Conservation (phyloP, 495 filamentous ascomycete species). For the Aeminium ludgeri region DNA sequence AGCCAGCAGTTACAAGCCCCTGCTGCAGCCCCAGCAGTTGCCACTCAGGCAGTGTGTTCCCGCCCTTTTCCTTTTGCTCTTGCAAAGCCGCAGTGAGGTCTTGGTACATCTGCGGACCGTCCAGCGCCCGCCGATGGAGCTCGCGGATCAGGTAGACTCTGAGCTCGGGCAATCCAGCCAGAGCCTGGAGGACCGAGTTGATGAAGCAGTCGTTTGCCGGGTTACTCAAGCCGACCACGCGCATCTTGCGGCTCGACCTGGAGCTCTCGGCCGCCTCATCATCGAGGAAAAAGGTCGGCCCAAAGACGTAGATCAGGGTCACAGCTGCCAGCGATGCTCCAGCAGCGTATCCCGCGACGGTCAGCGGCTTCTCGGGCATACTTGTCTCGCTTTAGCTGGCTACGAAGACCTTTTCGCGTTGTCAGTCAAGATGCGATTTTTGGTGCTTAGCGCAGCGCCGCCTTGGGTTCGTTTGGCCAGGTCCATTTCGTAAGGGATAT, state of each 20-base stretch:
- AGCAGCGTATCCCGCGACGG: slow-evolving; percentile 82
- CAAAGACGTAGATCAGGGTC: slow-evolving; percentile 91
- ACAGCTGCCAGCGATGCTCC: slow-evolving; percentile 93
- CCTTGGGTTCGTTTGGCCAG: too few species aligned
- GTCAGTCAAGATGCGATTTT: too few species aligned
- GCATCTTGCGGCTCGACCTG: slow-evolving; percentile 55
- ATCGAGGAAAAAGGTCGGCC: slow-evolving; percentile 86
- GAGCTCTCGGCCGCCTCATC: slow-evolving; percentile 44
- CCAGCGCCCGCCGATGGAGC: slow-evolving; percentile 60
- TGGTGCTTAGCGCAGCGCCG: too few species aligned
- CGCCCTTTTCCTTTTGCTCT: slow-evolving; percentile 27
- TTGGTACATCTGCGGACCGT: slow-evolving; percentile 55
- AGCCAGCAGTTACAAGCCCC: slow-evolving; percentile 65
- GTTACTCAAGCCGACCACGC: slow-evolving; percentile 77
- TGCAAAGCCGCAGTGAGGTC: slow-evolving; percentile 23
- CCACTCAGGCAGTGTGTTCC: slow-evolving; percentile 25
- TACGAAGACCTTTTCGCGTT: neutral
- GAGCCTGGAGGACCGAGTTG: slow-evolving; percentile 86
- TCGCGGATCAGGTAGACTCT: slow-evolving; percentile 81
- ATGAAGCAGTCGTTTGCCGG: slow-evolving; percentile 98
- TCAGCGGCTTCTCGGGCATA: slow-evolving; percentile 79
- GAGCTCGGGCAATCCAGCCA: slow-evolving; percentile 87
- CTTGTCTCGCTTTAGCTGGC: slow-evolving; percentile 3
- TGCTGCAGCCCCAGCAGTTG: slow-evolving; percentile 59
- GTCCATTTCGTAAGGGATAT: too few species aligned